These are phyloP conservation scores for Ananas comosus DNA, from an alignment of 176 grass and related monocot species.

Conservation along the genomic window DNA sequence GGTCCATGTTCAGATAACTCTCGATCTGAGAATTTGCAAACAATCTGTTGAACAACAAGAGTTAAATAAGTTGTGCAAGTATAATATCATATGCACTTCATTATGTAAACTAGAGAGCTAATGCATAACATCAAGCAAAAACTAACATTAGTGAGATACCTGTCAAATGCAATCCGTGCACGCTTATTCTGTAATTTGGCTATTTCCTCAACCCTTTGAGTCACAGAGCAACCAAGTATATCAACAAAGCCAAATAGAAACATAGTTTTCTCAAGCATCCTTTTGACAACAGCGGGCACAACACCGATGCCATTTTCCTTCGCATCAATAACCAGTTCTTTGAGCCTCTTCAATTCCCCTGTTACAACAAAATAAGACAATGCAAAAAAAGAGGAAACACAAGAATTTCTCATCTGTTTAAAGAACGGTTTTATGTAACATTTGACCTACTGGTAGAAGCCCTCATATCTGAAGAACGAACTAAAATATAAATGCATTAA, in stretches of 20 bases:
- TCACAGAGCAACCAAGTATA: constrained; percentile 34
- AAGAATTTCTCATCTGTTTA: neutral
- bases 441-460: too few relatives aligned
- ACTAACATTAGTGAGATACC: constrained; percentile 34
- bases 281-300: constrained; percentile 58
- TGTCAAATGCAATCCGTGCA: constrained; percentile 55
- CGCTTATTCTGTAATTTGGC: constrained; percentile 42
- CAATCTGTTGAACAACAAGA: constrained; percentile 42
- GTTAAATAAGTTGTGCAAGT: constrained; percentile 11
- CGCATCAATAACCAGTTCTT: constrained; percentile 44
- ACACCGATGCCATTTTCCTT: constrained; percentile 37
- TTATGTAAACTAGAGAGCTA: neutral
- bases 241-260: constrained; percentile 76
- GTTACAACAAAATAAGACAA: constrained; percentile 8
- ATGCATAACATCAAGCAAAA: neutral
- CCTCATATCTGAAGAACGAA: too few relatives aligned
- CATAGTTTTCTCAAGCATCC: constrained; percentile 59
- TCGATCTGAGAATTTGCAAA: constrained; percentile 47
- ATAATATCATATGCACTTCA: neutral
- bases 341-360: constrained; percentile 68
- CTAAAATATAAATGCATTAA: too few relatives aligned
- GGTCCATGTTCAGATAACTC: constrained; percentile 42
- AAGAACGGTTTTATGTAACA: too few relatives aligned
- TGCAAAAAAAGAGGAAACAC: neutral
- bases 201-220: constrained; percentile 51